Evolutionary conservation across 768 basidiomycete species (phyloP).

Genomic region (Trametopsis cervina): DNA sequence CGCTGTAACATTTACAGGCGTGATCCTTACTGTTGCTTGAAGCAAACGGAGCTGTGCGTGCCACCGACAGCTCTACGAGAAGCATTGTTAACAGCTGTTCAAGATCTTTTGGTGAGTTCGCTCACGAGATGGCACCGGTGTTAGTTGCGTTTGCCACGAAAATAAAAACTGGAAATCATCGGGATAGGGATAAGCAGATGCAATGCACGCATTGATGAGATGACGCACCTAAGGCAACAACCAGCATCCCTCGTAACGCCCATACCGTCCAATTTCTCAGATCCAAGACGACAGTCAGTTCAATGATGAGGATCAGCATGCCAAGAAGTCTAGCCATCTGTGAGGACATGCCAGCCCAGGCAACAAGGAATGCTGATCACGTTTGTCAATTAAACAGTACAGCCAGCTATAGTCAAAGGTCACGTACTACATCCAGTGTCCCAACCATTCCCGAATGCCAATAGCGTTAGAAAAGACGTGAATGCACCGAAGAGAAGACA

Average conservation of each 20-base stretch:
- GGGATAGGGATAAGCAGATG: not conserved
- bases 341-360: constrained; percentile 38
- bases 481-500: constrained; percentile 22
- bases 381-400: not conserved
- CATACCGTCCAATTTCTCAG: constrained; percentile 27
- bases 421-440: constrained; percentile 23
- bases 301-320: constrained; percentile 28
- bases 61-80: not conserved
- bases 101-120: not conserved
- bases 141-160: constrained; percentile 35
- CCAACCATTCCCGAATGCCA: constrained; percentile 11
- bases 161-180: constrained; percentile 26
- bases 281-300: constrained; percentile 25
- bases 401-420: not conserved
- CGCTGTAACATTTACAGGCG: not conserved
- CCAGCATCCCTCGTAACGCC: constrained; percentile 24
- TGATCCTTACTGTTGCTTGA: constrained; percentile 23
- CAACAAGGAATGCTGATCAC: constrained; percentile 34
- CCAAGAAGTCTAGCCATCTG: constrained; percentile 34
- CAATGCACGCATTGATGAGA: not conserved
- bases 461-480: constrained; percentile 20
- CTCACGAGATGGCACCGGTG: constrained; percentile 21
- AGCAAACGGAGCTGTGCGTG: constrained; percentile 23
- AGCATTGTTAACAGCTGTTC: not conserved
- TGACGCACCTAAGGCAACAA: constrained; percentile 30